Base-by-base conservation (phyloP, 768 basidiomycete genomes). In the Lentinula aciculospora region DNA sequence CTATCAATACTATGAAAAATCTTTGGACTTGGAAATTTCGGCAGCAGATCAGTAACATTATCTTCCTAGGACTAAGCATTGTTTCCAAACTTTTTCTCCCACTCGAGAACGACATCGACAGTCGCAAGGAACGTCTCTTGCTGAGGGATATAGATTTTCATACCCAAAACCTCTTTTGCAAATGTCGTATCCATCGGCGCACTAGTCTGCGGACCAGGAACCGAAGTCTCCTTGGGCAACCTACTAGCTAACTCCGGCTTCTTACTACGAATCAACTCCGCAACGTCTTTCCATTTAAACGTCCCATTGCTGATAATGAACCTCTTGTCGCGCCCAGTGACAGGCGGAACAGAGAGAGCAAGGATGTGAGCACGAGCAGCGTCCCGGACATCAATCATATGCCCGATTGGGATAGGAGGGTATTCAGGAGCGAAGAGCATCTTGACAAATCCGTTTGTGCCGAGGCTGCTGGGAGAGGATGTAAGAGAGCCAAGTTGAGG, bases 401-500 rank as follows among this genome's bases (percentile, higher is more conserved):
- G 37, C 25, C 48, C 21, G n/a, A 53, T 10, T 10, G 8, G 29
- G 32, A 21, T 15, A 29, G 27, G 4, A 34, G 28, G 1, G 28
- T 27, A 23, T 21, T 45, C 44, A 29, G 10, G 17, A 23, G 29
- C 28, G 44, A 48, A 9, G 29, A 55, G 54, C 40, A 23, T 17
- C 27, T 50, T 29, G 28, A 60, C 34, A 31, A 40, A 60, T 15
- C 51, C 29, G 55, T 56, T 39, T 5, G 57, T 58, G n/a, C 47
- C 12, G 9, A 58, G 21, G 27, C 57, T 48, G 19, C 31, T 44
- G 1, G 25, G 45, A 7, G 19, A 27, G 21, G 39, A 45, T 7
- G 39, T 32, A 36, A 58, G 56, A 27, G 48, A 39, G 7, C 61
- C 57, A 1, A 62, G 58, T 29, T 62, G 57, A 23, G 65, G 65